Evolutionary conservation across 768 basidiomycete genomes (phyloP).

Genomic region (Lentinus brumalis): DNA sequence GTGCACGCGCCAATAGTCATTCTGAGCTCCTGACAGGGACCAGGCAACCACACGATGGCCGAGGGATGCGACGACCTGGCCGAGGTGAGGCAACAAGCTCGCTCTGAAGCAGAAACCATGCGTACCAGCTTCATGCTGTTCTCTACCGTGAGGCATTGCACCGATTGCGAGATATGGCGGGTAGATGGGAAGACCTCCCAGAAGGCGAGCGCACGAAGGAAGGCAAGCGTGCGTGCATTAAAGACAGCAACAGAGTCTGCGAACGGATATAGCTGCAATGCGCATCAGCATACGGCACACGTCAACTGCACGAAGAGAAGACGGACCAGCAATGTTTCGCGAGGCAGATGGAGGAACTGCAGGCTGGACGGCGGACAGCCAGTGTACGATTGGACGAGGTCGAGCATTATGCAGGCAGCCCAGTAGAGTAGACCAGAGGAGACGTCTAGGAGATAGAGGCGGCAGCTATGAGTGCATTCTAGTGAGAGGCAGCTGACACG

Average conservation of each 20-base stretch:
- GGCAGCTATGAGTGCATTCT: conserved; percentile 6
- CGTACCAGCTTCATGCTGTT: conserved; percentile 80
- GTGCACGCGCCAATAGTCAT: conserved; percentile 76
- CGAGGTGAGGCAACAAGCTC: not conserved
- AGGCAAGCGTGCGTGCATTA: conserved; percentile 64
- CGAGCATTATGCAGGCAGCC: conserved; percentile 41
- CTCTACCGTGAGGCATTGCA: conserved; percentile 72
- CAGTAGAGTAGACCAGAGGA: not conserved
- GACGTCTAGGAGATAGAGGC: not conserved
- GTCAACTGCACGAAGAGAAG: not conserved
- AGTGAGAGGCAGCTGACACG: not conserved
- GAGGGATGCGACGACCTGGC: conserved; percentile 74
- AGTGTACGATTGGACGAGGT: conserved; percentile 46
- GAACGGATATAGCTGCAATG: conserved; percentile 66
- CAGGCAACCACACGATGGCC: conserved; percentile 72
- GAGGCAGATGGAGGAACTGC: conserved; percentile 57
- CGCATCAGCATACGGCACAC: conserved; percentile 1
- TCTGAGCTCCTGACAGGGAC: conserved; percentile 68
- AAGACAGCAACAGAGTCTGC: conserved; percentile 71
- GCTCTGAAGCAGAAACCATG: conserved; percentile 16
- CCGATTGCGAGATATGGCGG: conserved; percentile 41
- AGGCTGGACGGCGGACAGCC: conserved; percentile 57
- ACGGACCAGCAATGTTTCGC: conserved; percentile 63
- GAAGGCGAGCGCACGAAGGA: conserved; percentile 74
- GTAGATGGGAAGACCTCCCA: conserved; percentile 79